A percentile compares a stretch with the other conserved stretches of the same genome.
Conservation (phyloP, 2,329 filamentous ascomycete species). For the Pyricularia sp. region DNA sequence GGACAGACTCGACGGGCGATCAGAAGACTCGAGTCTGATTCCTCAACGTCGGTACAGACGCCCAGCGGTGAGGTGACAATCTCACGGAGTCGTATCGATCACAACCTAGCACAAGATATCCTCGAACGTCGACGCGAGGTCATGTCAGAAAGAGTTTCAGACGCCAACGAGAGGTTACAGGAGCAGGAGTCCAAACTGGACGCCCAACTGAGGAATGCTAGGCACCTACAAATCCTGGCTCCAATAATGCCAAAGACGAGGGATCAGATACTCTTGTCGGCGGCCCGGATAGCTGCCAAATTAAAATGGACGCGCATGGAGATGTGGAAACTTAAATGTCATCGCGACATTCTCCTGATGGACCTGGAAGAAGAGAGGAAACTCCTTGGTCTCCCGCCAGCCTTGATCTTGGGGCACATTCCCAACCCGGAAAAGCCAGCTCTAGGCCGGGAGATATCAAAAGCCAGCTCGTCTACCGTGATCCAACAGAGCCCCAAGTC, state of each 20-base stretch:
- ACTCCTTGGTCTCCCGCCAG: slow-evolving; percentile 23
- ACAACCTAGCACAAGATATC: slow-evolving; percentile 79
- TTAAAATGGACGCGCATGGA: slow-evolving; percentile 92
- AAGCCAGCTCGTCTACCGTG: slow-evolving; percentile 22
- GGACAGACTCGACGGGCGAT: slow-evolving; percentile 67
- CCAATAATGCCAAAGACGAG: slow-evolving; percentile 87
- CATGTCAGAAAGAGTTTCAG: slow-evolving; percentile 73
- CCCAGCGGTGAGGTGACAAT: slow-evolving; percentile 66
- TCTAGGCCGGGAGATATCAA: slow-evolving; percentile 21
- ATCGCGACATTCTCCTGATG: slow-evolving; percentile 76
- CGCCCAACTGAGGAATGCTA: slow-evolving; percentile 73
- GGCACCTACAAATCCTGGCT: slow-evolving; percentile 79
- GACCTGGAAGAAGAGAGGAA: slow-evolving; percentile 74
- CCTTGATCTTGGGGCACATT: slow-evolving; percentile 14
- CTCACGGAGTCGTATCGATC: slow-evolving; percentile 64
- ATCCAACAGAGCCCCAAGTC: slow-evolving; percentile 27
- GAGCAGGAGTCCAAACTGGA: slow-evolving; percentile 71
- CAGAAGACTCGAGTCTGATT: slow-evolving; percentile 57
- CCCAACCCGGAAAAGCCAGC: slow-evolving; percentile 10
- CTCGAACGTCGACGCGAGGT: slow-evolving; percentile 71
- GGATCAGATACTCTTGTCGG: slow-evolving; percentile 76
- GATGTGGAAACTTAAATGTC: slow-evolving; percentile 85
- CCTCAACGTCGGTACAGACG: slow-evolving; percentile 50
- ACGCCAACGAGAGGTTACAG: slow-evolving; percentile 71
- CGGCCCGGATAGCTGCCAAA: slow-evolving; percentile 75